Conservation (phyloP, 2,329 filamentous ascomycete species). For the Tricladium varicosporioides region DNA sequence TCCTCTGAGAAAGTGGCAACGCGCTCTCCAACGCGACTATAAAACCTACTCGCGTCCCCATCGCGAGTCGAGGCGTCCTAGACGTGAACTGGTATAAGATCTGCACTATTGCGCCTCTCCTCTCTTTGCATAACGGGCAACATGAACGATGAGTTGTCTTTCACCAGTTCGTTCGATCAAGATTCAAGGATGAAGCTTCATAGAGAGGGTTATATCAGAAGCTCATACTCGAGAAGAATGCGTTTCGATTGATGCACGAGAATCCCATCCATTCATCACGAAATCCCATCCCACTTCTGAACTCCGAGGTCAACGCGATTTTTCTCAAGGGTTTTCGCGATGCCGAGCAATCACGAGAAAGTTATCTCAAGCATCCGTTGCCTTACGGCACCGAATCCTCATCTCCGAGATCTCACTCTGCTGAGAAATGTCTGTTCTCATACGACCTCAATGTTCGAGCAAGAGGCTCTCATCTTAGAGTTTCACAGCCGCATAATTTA, state of each 20-base stretch:
- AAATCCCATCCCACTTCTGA: neutral
- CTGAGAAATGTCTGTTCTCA: constrained; percentile 1
- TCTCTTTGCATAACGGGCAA: no score
- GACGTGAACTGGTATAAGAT: neutral
- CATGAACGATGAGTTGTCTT: no score
- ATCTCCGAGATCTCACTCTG: neutral
- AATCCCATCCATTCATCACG: neutral
- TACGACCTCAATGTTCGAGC: neutral
- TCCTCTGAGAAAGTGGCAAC: neutral
- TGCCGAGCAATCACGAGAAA: neutral
- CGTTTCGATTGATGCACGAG: no score
- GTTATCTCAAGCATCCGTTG: constrained; percentile 7
- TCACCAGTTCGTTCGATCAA: no score
- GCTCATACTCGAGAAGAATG: no score
- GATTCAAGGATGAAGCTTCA: neutral
- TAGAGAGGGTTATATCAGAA: neutral
- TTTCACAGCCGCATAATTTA: neutral
- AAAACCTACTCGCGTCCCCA: neutral
- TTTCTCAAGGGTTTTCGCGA: neutral
- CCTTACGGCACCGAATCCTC: neutral
- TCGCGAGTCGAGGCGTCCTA: neutral
- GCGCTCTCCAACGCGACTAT: constrained; percentile 1
- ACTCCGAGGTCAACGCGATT: neutral
- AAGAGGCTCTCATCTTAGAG: neutral
- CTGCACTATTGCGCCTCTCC: neutral